Conservation (phyloP, 179 eudicot genomes). For the Spergularia azorica region DNA sequence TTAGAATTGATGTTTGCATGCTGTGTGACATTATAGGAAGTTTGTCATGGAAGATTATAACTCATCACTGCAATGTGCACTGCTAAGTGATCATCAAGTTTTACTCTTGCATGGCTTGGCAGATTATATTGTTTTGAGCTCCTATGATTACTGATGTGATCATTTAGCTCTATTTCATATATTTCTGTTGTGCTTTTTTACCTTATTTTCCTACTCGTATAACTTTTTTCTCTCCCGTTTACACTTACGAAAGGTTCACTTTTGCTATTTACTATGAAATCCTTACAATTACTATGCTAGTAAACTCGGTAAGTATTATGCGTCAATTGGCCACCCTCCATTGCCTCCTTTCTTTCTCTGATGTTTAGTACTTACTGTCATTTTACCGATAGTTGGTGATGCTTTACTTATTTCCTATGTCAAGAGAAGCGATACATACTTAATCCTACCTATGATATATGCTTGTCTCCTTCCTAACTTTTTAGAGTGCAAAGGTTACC, state of each 20-base stretch:
- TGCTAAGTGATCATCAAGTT: too few relatives aligned
- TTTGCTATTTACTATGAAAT: background rate
- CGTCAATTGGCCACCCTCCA: background rate
- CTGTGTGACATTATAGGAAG: too few relatives aligned
- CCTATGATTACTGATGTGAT: background rate
- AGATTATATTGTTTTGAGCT: background rate
- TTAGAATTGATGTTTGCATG: too few relatives aligned
- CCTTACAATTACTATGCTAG: too few relatives aligned
- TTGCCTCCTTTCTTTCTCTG: background rate
- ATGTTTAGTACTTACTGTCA: background rate
- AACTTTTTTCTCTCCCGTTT: background rate
- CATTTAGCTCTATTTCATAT: background rate
- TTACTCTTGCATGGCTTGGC: background rate
- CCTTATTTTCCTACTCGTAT: too few relatives aligned
- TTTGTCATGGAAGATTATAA: background rate
- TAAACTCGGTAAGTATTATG: background rate
- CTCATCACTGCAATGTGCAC: background rate
- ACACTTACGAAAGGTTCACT: background rate
- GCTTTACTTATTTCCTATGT: background rate
- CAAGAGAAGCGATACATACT: background rate
- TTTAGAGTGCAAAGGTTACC: background rate
- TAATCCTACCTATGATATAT: background rate
- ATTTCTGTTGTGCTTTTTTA: background rate
- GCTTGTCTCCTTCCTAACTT: background rate
- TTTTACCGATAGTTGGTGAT: background rate